A percentile compares a stretch with the other conserved stretches of the same genome.
Evolutionary conservation across 768 basidiomycete genomes (phyloP).

Genomic region (Lactarius sanguifluus): DNA sequence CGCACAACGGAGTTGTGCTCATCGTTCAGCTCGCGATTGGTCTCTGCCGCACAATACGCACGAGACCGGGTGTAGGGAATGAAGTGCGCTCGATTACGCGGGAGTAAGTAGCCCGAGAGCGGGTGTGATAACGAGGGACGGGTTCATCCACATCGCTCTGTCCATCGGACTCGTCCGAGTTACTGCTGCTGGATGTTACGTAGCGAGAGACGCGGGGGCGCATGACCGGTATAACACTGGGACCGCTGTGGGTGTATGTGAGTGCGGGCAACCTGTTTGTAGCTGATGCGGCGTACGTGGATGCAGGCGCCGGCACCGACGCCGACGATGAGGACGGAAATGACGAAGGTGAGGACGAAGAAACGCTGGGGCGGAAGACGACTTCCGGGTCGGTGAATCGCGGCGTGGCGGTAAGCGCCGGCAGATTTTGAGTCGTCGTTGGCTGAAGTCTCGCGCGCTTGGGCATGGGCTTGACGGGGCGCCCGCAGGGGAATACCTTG

Average conservation of each 20-base stretch:
- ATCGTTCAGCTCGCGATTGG: neutral
- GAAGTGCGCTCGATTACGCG: too few species aligned
- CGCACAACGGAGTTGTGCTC: neutral
- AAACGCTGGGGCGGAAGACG: neutral
- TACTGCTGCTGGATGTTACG: neutral
- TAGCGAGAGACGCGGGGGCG: neutral
- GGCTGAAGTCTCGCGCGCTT: constrained; percentile 5
- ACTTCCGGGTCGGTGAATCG: neutral
- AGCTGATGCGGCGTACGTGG: neutral
- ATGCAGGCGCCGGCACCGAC: neutral
- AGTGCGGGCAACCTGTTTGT: neutral
- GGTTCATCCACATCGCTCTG: neutral
- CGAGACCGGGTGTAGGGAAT: too few species aligned
- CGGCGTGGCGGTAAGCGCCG: neutral
- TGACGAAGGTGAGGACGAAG: neutral
- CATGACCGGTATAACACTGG: neutral
- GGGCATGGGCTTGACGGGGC: constrained; percentile 12
- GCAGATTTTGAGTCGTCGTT: neutral
- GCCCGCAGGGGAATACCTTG: neutral
- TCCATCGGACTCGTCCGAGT: neutral
- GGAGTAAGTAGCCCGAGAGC: neutral
- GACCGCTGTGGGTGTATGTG: neutral
- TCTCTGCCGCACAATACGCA: neutral
- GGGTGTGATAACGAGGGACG: neutral
- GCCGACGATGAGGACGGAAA: neutral